A percentile compares a stretch with the other conserved stretches of the same genome.
These are phyloP conservation scores for Hippophae gyantsensis DNA, from an alignment of 306 rosid genomes.

Conservation along the genomic window DNA sequence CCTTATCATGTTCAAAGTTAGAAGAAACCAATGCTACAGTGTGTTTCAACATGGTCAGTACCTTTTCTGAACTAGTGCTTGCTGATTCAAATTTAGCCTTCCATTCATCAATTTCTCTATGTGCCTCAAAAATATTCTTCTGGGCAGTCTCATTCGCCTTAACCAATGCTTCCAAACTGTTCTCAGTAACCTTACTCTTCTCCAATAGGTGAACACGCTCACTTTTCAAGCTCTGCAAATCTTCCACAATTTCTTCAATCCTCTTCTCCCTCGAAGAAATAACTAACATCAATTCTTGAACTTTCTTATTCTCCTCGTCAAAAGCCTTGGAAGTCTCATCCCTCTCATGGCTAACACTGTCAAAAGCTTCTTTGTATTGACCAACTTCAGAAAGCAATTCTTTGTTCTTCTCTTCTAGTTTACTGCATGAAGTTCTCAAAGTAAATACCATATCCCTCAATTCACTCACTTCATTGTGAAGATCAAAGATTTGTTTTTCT, in stretches of 20 bases:
- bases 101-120: conserved; percentile 24
- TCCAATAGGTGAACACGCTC: conserved; percentile 22
- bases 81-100: conserved; percentile 36
- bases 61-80: conserved; percentile 24
- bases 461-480: conserved; percentile 22
- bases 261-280: conserved; percentile 28
- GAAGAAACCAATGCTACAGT: conserved; percentile 37
- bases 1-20: conserved; percentile 2
- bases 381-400: conserved; percentile 29
- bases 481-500: conserved; percentile 28
- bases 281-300: conserved; percentile 23
- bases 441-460: conserved; percentile 21
- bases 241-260: conserved; percentile 24
- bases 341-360: conserved; percentile 17
- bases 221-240: conserved; percentile 22
- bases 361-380: conserved; percentile 15
- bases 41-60: conserved; percentile 47
- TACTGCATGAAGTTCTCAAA: conserved; percentile 14
- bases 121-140: conserved; percentile 27
- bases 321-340: conserved; percentile 24
- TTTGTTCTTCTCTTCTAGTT: conserved; percentile 27
- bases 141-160: conserved; percentile 35
- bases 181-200: conserved; percentile 26
- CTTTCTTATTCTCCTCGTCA: conserved; percentile 39
- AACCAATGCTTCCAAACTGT: conserved; percentile 22